These are phyloP conservation scores for Hyphopichia pseudoburtonii DNA, from an alignment of 1,139 yeast genomes.

Conservation along the genomic window DNA sequence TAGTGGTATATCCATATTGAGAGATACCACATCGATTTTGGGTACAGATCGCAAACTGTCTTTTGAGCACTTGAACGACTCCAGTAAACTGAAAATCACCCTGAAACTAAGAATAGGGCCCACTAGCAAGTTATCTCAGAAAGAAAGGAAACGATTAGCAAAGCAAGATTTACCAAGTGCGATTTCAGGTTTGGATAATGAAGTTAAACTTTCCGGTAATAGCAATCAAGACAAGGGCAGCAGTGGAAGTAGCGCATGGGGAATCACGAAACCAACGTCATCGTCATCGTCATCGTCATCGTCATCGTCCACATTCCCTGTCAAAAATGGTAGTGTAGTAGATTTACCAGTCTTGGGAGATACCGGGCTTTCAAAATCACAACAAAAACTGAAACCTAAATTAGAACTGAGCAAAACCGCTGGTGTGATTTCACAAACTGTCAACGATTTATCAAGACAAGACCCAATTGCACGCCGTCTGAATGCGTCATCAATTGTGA, in stretches of 20 bases:
- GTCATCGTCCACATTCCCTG: background rate
- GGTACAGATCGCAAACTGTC: constrained; percentile 8
- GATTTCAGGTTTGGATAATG: background rate
- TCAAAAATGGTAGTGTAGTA: background rate
- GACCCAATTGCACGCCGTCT: background rate
- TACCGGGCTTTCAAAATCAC: background rate
- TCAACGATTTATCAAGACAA: background rate
- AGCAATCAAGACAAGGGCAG: too few relatives aligned
- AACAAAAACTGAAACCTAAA: background rate
- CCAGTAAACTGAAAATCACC: constrained; percentile 11
- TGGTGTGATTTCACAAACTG: too few relatives aligned
- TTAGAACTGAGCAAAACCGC: background rate
- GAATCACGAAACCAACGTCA: constrained; percentile 12
- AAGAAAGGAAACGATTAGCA: constrained; percentile 45
- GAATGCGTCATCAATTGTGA: constrained; percentile 2
- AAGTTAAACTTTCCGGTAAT: background rate
- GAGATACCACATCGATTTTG: constrained; percentile 10
- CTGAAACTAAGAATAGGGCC: constrained; percentile 31
- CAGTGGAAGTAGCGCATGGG: constrained; percentile 9
- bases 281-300: constrained; percentile 32
- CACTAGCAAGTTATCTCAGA: constrained; percentile 45
- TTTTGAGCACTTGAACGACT: background rate
- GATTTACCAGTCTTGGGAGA: constrained; percentile 1
- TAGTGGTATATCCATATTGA: constrained; percentile 14
- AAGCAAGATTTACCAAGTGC: background rate